A percentile compares a stretch with the other conserved stretches of the same genome.
These are phyloP conservation scores for Populus davidiana DNA, from an alignment of 345 rosid species.

Conservation along the genomic window DNA sequence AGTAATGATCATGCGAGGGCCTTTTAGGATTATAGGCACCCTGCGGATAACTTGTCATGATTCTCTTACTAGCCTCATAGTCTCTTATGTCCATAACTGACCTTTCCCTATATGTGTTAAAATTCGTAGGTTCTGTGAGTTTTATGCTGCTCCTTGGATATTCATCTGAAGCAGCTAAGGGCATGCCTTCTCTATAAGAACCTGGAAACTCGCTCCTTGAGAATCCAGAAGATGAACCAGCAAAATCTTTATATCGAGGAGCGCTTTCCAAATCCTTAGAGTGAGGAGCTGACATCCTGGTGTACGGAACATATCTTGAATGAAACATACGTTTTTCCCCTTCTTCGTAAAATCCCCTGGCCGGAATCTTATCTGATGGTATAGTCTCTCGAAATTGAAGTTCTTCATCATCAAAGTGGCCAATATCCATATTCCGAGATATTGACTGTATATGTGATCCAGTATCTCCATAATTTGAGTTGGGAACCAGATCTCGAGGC, in stretches of 20 bases:
- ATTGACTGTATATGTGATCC: conserved; percentile 22
- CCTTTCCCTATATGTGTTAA: conserved; percentile 28
- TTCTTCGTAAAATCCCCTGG: conserved; percentile 31
- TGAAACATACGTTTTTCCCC: conserved; percentile 30
- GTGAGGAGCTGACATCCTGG: conserved; percentile 25
- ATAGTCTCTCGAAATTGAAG: conserved; percentile 31
- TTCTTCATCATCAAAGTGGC: conserved; percentile 31
- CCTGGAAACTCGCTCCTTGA: conserved; percentile 29
- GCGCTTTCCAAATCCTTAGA: conserved; percentile 28
- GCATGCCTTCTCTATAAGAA: conserved; percentile 32
- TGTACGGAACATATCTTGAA: conserved; percentile 35
- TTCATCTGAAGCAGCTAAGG: conserved; percentile 35
- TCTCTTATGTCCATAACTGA: conserved; percentile 28
- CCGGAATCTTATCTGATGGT: conserved; percentile 25
- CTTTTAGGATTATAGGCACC: conserved; percentile 28
- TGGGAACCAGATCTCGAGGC: conserved; percentile 28
- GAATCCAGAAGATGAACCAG: conserved; percentile 35
- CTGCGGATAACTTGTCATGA: conserved; percentile 23
- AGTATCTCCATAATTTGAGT: conserved; percentile 35
- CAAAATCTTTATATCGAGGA: conserved; percentile 29
- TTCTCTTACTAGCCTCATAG: conserved; percentile 27
- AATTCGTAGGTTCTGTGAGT: conserved; percentile 31
- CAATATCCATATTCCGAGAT: conserved; percentile 22
- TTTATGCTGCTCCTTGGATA: conserved; percentile 32
- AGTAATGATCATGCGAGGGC: conserved; percentile 33